phyloP scores from a whole-genome alignment of 1,284 basidiomycete species.

The Pyrrhoderma noxium region DNA sequence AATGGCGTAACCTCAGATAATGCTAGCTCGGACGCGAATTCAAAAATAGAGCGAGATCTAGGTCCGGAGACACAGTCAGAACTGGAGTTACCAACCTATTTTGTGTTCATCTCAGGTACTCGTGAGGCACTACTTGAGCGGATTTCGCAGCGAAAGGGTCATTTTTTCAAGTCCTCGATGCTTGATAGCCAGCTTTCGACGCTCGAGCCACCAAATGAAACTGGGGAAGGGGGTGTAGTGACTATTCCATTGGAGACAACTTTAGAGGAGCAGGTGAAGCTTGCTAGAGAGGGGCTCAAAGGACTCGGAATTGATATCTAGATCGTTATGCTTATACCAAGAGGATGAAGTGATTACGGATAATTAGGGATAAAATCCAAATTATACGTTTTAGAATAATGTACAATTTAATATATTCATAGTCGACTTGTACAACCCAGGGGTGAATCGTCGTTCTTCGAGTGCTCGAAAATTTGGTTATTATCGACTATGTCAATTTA shows the following conservation, averaged over 20 bases:
- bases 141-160: conserved; percentile 66
- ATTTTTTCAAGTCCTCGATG: conserved; percentile 90
- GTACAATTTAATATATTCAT: no score
- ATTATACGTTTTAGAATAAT: no score
- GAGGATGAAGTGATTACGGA: neutral
- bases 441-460: no score
- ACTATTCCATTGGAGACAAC: conserved; percentile 51
- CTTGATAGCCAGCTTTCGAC: conserved; percentile 78
- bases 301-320: conserved; percentile 6
- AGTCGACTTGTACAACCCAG: no score
- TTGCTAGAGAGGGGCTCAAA: conserved; percentile 24
- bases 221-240: conserved; percentile 60
- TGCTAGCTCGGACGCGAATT: no score
- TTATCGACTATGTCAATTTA: no score
- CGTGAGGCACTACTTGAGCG: conserved; percentile 57
- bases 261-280: conserved; percentile 51
- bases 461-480: no score
- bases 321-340: neutral
- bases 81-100: conserved; percentile 52
- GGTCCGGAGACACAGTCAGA: conserved; percentile 19
- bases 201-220: conserved; percentile 60
- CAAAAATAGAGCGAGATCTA: conserved; percentile 15
- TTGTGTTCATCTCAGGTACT: conserved; percentile 77
- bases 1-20: neutral
- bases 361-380: no score